Evolutionary conservation across 2,329 filamentous ascomycete genomes (phyloP), one percentile per base, ranked within the genome.

Genomic region (Phialemoniopsis sp.): DNA sequence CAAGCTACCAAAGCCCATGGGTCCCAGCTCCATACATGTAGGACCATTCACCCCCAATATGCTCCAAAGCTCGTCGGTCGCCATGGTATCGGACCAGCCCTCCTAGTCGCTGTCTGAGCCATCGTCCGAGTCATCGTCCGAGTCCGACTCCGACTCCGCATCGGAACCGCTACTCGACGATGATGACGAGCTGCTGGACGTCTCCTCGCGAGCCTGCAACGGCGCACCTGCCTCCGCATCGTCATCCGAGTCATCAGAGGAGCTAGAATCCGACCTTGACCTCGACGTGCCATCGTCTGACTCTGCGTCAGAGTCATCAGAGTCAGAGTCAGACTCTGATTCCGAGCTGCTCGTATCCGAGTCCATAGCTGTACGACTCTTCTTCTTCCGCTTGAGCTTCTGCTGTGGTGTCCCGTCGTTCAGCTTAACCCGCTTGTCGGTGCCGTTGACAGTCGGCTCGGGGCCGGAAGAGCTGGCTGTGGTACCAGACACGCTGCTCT

Each of bases 331-430:
- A 2, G 56, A 59, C 4, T 54, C 53, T 38, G 57, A 46, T 1
- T 59, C 60, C 5, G 56, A 60, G 33, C 58, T 63, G 57, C 50
- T 53, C 32, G 49, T 57, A 43, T 59, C 65, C 47, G 66, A 65
- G 42, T 69, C 66, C 38, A 63, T 64, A 10, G 64, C 64, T 6
- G 62, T 68, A n/a, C 76, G 67, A 38, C 67, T 59, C 55, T 82
- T 82, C 42, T 73, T 61, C 49, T 65, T 68, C 37, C 72, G 65
- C 60, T 74, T 79, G 38, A 64, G 60, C 21, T 67, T 59, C 46
- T 64, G 59, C 39, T 57, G 54, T 5, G 60, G 55, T 8, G n/a
- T n/a, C n/a, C 62, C 66, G 29, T 76, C 72, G 40, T 68, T 72
- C 42, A 67, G 56, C 48, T 65, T 66, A 10, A 62, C 47, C 29